Evolutionary conservation across 805 yeast genomes (phyloP), one percentile per base, ranked within the genome.

Genomic region (Metschnikowia peoriensis): DNA sequence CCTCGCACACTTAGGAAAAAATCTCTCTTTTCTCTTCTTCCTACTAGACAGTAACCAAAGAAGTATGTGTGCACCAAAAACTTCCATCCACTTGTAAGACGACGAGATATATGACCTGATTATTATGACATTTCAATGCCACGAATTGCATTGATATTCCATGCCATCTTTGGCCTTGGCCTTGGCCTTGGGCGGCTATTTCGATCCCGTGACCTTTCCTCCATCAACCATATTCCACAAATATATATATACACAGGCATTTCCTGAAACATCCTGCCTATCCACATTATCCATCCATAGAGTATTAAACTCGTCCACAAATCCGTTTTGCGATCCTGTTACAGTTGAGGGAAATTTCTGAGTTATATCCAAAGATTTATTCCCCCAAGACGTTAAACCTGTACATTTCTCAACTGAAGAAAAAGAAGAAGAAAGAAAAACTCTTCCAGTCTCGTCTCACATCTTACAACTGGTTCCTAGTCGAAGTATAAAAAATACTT

Each of bases 41-140:
- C 50, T 53, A 55, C 57, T 55, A 55, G 59, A 55, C 60, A 57
- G 60, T 57, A 57, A 57, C 60, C 60, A 57, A 56, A 54, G 53
- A 47, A 57, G 60, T 57, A 57, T 57, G 60, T 57, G 53, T 50
- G 46, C 41, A 29, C 29, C 28, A 10, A 32, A 29, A 22, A 22
- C 38, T 27, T 44, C 32, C 40, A 35, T 37, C 44, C 29, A 41
- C 6, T 8, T 17, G 42, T 40, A 9, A 9, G n/a, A 22, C 29
- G 41, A 17, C 9, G 4, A 28, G 29, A 40, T 9, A 40, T 9
- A 40, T 22, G 29, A 12, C 14, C 6, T 32, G 6, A 32, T 32
- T 32, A 22, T 22, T 22, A 22, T 22, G 4, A 22, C 4, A 22
- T 22, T 22, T 4, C 4, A 22, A 2, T 22, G 22, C 4, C 4